Conservation (phyloP, 129 eudicot genomes). For the Arctium minus region DNA sequence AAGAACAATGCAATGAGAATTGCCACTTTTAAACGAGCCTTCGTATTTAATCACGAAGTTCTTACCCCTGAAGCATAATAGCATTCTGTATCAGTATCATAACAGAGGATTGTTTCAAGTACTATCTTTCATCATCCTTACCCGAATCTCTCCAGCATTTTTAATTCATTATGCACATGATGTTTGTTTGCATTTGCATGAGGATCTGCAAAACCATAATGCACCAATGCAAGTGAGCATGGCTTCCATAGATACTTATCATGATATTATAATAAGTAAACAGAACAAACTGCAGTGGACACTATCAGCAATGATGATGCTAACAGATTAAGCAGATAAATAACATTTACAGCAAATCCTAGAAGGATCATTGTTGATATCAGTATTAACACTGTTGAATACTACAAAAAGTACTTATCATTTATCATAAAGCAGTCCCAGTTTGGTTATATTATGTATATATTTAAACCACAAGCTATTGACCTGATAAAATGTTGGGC, state of each 20-base stretch:
- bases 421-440: background rate
- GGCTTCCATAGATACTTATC: background rate
- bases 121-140: constrained; percentile 31
- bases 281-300: background rate
- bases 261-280: constrained; percentile 6
- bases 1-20: constrained; percentile 77
- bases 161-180: constrained; percentile 74
- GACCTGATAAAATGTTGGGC: background rate
- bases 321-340: constrained; percentile 13
- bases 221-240: constrained; percentile 17
- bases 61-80: constrained; percentile 61
- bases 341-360: background rate
- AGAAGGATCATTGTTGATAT: background rate
- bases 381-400: constrained; percentile 1
- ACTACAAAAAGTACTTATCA: background rate
- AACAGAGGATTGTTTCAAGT: background rate
- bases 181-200: constrained; percentile 76
- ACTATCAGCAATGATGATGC: background rate
- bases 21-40: constrained; percentile 72
- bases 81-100: constrained; percentile 11
- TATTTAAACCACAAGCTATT: constrained; percentile 10
- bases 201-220: constrained; percentile 65
- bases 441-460: background rate
- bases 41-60: constrained; percentile 78
- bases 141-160: constrained; percentile 95